Conservation (phyloP, 1,284 basidiomycete genomes). For the Ceratobasidium papillatum region DNA sequence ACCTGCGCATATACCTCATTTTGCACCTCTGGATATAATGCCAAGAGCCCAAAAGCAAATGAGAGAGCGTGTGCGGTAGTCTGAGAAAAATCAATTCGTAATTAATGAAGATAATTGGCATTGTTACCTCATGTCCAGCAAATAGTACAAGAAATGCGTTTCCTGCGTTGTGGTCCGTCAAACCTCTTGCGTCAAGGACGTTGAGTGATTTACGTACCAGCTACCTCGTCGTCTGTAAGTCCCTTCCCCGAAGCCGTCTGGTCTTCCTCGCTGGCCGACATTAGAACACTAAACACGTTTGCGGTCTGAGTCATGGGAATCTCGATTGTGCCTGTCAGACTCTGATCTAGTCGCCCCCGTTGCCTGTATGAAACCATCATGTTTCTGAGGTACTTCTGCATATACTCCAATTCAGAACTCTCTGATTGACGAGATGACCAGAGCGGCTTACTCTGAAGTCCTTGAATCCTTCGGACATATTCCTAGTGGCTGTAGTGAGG, state of each 20-base stretch:
- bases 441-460: neutral
- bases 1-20: slow-evolving; percentile 40
- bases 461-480: slow-evolving; percentile 1
- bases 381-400: too few species aligned
- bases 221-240: neutral
- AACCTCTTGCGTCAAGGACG: too few species aligned
- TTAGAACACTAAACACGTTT: slow-evolving; percentile 4
- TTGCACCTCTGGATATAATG: slow-evolving; percentile 30
- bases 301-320: neutral
- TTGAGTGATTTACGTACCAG: neutral
- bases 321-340: neutral
- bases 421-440: neutral
- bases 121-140: slow-evolving; percentile 40
- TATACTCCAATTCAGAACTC: neutral
- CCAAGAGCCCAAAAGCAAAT: slow-evolving; percentile 31
- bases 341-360: neutral
- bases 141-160: slow-evolving; percentile 23
- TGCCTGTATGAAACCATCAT: neutral
- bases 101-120: neutral
- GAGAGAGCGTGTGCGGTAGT: slow-evolving; percentile 39
- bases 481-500: neutral
- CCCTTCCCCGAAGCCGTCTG: neutral
- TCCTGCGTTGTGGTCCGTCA: neutral
- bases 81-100: neutral
- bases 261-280: slow-evolving; percentile 3